phyloP scores from a whole-genome alignment of 208 protist genomes.

The Leishmania mexicana region DNA sequence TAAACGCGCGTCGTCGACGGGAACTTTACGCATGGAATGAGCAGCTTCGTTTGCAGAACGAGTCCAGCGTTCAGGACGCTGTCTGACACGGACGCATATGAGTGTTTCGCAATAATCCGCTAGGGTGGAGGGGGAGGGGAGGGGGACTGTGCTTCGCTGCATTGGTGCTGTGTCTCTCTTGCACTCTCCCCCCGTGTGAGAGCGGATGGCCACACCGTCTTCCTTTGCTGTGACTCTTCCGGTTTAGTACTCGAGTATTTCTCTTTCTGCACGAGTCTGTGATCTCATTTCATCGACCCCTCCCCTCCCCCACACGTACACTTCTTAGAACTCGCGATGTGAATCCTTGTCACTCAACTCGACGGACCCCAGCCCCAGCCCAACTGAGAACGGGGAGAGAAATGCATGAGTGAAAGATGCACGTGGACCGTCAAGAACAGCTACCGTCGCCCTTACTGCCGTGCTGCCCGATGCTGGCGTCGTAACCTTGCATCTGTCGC shows the following conservation, averaged over 20 bases:
- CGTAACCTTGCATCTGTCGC: neutral
- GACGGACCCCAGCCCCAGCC: neutral
- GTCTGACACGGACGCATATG: conserved; percentile 28
- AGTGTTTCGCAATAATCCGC: neutral
- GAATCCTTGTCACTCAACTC: neutral
- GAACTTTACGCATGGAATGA: conserved; percentile 89
- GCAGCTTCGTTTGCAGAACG: conserved; percentile 39
- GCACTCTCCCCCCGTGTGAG: neutral
- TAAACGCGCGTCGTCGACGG: conserved; percentile 63
- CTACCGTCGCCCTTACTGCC: neutral
- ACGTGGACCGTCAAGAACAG: neutral
- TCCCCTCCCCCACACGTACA: neutral
- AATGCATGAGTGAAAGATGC: neutral
- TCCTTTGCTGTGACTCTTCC: neutral
- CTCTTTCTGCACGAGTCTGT: neutral
- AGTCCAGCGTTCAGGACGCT: conserved; percentile 42
- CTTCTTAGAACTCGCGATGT: neutral
- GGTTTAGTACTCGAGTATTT: neutral
- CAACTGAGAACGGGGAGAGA: neutral
- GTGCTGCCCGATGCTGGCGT: neutral
- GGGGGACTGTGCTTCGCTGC: neutral
- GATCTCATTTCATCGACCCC: neutral
- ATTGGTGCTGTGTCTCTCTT: neutral
- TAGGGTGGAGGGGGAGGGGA: neutral
- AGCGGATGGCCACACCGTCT: neutral